phyloP scores from a whole-genome alignment of 495 filamentous ascomycete genomes.

The Penicillium subrubescens region DNA sequence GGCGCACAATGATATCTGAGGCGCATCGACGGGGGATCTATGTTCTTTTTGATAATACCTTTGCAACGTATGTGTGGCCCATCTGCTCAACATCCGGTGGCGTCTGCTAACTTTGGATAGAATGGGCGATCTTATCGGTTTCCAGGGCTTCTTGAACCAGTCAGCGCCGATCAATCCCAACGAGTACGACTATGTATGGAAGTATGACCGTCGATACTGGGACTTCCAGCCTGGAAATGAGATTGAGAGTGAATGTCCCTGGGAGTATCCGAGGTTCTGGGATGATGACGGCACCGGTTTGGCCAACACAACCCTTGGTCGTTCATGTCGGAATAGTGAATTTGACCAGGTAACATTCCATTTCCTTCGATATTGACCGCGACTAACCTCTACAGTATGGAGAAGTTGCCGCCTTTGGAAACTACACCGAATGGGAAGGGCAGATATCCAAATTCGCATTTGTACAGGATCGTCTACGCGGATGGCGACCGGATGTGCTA shows the following conservation, averaged over 20 bases:
- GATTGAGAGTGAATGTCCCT: constrained; percentile 19
- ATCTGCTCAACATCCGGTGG: neutral
- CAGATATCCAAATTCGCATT: constrained; percentile 44
- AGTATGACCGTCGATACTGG: constrained; percentile 41
- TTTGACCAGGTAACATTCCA: constrained; percentile 36
- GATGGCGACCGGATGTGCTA: constrained; percentile 41
- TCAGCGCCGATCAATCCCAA: constrained; percentile 42
- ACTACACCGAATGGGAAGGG: constrained; percentile 44
- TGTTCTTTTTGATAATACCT: constrained; percentile 43
- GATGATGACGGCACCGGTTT: constrained; percentile 39
- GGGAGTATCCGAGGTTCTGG: constrained; percentile 40
- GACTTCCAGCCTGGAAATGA: constrained; percentile 41
- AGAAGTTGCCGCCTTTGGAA: constrained; percentile 45
- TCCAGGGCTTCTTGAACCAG: constrained; percentile 46
- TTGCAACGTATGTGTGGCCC: constrained; percentile 36
- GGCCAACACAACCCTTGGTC: constrained; percentile 8
- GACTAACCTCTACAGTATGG: constrained; percentile 35
- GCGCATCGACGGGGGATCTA: constrained; percentile 44
- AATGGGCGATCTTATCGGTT: constrained; percentile 51
- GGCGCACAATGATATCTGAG: constrained; percentile 34
- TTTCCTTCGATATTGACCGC: constrained; percentile 6
- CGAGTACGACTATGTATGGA: constrained; percentile 49
- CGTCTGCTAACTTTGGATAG: constrained; percentile 14
- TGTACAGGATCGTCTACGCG: constrained; percentile 45
- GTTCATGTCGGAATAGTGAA: constrained; percentile 34